phyloP scores from a whole-genome alignment of 2,329 filamentous ascomycete genomes.

The Paraphoma sp. region DNA sequence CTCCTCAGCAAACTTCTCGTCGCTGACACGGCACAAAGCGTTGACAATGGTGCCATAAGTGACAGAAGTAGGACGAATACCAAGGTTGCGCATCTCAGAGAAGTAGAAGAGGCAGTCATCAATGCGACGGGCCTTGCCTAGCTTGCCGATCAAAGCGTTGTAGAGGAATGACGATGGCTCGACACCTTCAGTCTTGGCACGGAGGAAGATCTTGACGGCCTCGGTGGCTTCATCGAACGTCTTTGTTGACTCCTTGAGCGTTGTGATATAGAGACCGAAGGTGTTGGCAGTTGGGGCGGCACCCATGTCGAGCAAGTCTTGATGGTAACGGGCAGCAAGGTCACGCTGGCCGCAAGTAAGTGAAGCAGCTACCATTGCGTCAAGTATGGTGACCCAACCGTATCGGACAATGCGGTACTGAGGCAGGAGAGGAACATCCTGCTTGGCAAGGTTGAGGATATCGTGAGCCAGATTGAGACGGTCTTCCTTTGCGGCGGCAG shows the following conservation, averaged over 20 bases:
- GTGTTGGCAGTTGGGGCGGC: constrained; percentile 95
- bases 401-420: constrained; percentile 90
- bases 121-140: constrained; percentile 96
- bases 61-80: constrained; percentile 94
- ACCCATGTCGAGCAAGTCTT: constrained; percentile 89
- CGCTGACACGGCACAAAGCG: constrained; percentile 92
- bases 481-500: constrained; percentile 83
- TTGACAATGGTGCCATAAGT: constrained; percentile 99
- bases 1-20: constrained; percentile 97
- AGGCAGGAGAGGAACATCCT: constrained; percentile 82
- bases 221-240: constrained; percentile 98
- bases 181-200: constrained; percentile 90
- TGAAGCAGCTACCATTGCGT: constrained; percentile 94
- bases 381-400: constrained; percentile 94
- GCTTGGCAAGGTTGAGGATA: constrained; percentile 85
- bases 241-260: constrained; percentile 94
- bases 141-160: constrained; percentile 97
- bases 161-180: constrained; percentile 97
- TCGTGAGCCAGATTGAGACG: constrained; percentile 84
- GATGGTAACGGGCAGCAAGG: constrained; percentile 84
- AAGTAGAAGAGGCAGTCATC: constrained; percentile 99
- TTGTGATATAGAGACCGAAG: constrained; percentile 99
- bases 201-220: constrained; percentile 95
- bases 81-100: constrained; percentile 91
- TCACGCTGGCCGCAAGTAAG: constrained; percentile 81